Percentiles rank a stretch among this genome's conserved stretches.
phyloP scores from a whole-genome alignment of 2,329 filamentous ascomycete species.

The Dendryphion nanum region DNA sequence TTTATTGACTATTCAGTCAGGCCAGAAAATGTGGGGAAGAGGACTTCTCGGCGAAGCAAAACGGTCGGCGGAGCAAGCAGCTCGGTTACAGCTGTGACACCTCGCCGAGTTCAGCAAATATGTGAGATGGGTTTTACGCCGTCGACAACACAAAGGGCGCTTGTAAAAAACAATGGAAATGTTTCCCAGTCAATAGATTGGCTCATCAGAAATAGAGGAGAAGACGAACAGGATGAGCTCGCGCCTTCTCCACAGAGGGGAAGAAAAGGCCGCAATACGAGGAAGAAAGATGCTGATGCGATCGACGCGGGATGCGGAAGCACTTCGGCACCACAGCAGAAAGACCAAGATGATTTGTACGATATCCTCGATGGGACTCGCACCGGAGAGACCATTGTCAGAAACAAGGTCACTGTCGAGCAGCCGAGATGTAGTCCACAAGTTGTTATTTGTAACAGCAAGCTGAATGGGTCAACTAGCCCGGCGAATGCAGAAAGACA shows the following conservation, averaged over 20 bases:
- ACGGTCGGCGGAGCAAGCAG: conserved; percentile 13
- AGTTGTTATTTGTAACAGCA: too few relatives aligned
- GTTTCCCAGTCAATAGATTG: conserved; percentile 30
- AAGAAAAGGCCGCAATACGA: background rate
- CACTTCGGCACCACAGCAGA: too few relatives aligned
- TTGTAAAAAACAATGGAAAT: conserved; percentile 27
- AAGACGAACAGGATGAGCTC: conserved; percentile 26
- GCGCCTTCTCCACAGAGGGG: conserved; percentile 5
- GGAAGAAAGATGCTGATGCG: too few relatives aligned
- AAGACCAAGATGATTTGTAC: too few relatives aligned
- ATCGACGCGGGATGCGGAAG: too few relatives aligned
- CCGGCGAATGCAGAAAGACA: too few relatives aligned
- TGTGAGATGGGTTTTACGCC: conserved; percentile 39
- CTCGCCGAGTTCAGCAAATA: conserved; percentile 29
- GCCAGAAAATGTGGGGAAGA: conserved; percentile 24
- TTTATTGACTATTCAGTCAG: conserved; percentile 28
- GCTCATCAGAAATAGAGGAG: conserved; percentile 25
- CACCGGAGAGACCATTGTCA: too few relatives aligned
- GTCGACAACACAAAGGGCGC: conserved; percentile 22
- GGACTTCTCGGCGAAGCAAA: conserved; percentile 20
- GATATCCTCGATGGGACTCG: too few relatives aligned
- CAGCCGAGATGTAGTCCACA: too few relatives aligned
- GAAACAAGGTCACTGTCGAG: too few relatives aligned
- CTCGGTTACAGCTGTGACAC: conserved; percentile 14
- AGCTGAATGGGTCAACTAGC: too few relatives aligned